Evolutionary conservation across 768 basidiomycete species (phyloP).

Genomic region (Mrakia hoshinonis): DNA sequence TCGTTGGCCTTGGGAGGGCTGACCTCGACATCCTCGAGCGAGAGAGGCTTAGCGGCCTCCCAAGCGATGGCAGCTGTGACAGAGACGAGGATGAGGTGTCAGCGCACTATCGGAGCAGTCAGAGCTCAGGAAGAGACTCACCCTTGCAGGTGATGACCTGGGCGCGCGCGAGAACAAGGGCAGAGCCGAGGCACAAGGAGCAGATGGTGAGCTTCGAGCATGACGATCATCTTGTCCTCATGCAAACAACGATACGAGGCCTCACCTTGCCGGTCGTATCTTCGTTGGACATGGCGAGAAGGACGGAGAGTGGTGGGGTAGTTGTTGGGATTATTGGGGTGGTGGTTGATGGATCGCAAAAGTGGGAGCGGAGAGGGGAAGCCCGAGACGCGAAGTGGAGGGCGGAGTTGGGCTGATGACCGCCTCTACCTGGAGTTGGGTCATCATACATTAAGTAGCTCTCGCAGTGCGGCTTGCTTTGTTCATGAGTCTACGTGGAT

Average conservation of each 20-base stretch:
- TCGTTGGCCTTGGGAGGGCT: slow-evolving; percentile 82
- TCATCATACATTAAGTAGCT: no score
- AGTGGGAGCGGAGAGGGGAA: background rate
- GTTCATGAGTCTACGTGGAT: no score
- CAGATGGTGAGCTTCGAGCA: background rate
- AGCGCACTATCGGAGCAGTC: background rate
- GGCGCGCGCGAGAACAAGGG: background rate
- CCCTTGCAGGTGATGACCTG: slow-evolving; percentile 68
- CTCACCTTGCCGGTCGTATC: background rate
- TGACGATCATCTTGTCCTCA: background rate
- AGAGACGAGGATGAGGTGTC: slow-evolving; percentile 45
- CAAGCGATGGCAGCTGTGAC: slow-evolving; percentile 59
- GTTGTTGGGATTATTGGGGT: background rate
- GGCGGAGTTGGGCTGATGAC: background rate
- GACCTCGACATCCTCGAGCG: slow-evolving; percentile 86
- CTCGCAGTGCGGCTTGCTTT: no score
- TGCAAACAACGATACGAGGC: background rate
- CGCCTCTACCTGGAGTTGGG: no score
- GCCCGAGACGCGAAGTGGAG: background rate
- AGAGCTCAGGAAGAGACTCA: background rate
- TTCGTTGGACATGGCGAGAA: background rate
- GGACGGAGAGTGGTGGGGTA: background rate
- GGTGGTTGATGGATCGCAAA: background rate
- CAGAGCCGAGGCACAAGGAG: background rate
- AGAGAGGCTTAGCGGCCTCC: slow-evolving; percentile 69